phyloP scores from a whole-genome alignment of 139 green algal species.

The Raphidocelis subcapitata region DNA sequence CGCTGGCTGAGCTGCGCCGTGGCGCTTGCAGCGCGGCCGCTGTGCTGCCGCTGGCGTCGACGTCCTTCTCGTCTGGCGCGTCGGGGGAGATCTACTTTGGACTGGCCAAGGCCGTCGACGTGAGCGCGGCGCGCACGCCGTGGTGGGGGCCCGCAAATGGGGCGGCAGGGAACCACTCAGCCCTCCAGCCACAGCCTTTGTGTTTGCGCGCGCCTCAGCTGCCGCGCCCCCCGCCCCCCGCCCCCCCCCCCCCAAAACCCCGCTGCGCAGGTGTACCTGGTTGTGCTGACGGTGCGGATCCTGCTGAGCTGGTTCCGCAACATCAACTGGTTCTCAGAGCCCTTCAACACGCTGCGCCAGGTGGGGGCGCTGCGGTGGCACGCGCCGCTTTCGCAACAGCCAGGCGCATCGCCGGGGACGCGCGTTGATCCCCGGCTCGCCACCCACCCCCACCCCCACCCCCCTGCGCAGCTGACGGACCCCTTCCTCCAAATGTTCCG shows the following conservation, averaged over 20 bases:
- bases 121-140: slow-evolving; percentile 19
- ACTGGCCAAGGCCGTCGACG: slow-evolving; percentile 50
- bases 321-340: slow-evolving; percentile 50
- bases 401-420: neutral
- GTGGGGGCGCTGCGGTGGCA: neutral
- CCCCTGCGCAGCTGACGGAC: slow-evolving; percentile 42
- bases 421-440: too few relatives aligned
- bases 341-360: slow-evolving; percentile 45
- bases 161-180: neutral
- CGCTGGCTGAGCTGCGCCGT: slow-evolving; percentile 14
- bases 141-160: neutral
- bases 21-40: slow-evolving; percentile 6
- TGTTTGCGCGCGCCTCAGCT: too few relatives aligned
- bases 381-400: neutral
- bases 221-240: too few relatives aligned
- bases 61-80: slow-evolving; percentile 15
- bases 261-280: slow-evolving; percentile 45
- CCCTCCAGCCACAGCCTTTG: neutral
- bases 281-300: slow-evolving; percentile 46
- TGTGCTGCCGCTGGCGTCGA: slow-evolving; percentile 23
- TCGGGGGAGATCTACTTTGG: slow-evolving; percentile 44
- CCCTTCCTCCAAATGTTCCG: slow-evolving; percentile 51
- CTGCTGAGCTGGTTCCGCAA: slow-evolving; percentile 60
- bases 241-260: too few relatives aligned
- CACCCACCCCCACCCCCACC: neutral